Evolutionary conservation across 176 grass and related monocot genomes (phyloP).

Genomic region (Chloris gayana): DNA sequence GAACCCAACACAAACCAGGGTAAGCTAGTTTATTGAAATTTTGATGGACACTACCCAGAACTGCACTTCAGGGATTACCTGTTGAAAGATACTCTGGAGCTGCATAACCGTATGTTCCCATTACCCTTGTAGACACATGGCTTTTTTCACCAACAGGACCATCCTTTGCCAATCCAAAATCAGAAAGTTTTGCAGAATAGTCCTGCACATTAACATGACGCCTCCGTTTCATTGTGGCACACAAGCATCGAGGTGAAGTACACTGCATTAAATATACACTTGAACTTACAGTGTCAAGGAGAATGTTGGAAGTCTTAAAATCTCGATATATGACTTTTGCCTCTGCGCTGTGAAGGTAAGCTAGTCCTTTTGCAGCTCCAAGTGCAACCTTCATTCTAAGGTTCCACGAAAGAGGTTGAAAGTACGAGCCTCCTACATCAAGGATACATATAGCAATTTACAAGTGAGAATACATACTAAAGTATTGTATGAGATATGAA

Average conservation of each 20-base stretch:
- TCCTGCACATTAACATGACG: conserved; percentile 52
- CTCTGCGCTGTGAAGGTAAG: conserved; percentile 81
- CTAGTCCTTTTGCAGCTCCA: conserved; percentile 85
- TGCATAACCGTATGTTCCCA: conserved; percentile 93
- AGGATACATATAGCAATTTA: conserved; percentile 42
- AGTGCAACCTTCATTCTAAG: conserved; percentile 92
- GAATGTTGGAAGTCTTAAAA: conserved; percentile 94
- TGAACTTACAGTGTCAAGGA: conserved; percentile 80
- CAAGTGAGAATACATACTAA: neutral
- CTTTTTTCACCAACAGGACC: conserved; percentile 88
- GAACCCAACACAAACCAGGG: neutral
- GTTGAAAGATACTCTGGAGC: conserved; percentile 96
- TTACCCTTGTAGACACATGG: conserved; percentile 87
- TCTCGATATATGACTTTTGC: conserved; percentile 95
- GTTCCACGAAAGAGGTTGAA: conserved; percentile 88
- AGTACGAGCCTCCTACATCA: conserved; percentile 69
- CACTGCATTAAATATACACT: conserved; percentile 2
- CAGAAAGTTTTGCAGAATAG: conserved; percentile 91
- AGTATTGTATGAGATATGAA: conserved; percentile 4
- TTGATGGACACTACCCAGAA: neutral
- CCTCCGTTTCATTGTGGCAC: conserved; percentile 27
- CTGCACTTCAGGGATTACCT: conserved; percentile 53
- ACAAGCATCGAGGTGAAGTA: neutral
- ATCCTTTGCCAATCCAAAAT: conserved; percentile 96
- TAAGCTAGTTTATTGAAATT: conserved; percentile 15